phyloP scores from a whole-genome alignment of 371 early-diverging fungal species.

The Blakeslea trispora region DNA sequence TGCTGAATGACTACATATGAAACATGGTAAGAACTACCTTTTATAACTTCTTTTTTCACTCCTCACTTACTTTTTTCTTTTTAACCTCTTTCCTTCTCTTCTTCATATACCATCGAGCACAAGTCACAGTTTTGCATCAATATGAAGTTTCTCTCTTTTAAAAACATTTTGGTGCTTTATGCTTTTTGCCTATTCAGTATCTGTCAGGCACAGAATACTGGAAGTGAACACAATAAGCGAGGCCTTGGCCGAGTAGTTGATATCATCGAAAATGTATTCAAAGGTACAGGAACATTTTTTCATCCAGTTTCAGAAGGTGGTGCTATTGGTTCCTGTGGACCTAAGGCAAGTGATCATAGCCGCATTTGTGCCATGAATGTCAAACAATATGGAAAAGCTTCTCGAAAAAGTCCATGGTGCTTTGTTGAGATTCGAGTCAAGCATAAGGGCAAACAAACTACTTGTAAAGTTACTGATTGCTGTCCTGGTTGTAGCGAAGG shows the following conservation, averaged over 20 bases:
- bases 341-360: constrained; percentile 24
- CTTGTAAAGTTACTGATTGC: constrained; percentile 31
- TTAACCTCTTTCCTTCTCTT: no score
- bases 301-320: constrained; percentile 37
- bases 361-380: constrained; percentile 35
- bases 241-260: constrained; percentile 10
- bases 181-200: no score
- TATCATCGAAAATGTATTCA: constrained; percentile 13
- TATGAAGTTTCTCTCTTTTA: no score
- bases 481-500: constrained; percentile 37
- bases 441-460: constrained; percentile 30
- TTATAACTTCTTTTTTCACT: no score
- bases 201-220: neutral
- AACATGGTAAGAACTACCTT: no score
- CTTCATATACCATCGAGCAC: no score
- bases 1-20: no score
- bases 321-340: constrained; percentile 26
- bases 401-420: constrained; percentile 20
- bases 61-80: no score
- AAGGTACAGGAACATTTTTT: constrained; percentile 32
- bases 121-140: no score
- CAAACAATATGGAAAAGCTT: constrained; percentile 17
- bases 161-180: no score
- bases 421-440: constrained; percentile 26
- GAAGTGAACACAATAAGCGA: neutral